Conservation (phyloP, 2,329 filamentous ascomycete genomes). For the Sphaceloma murrayae region DNA sequence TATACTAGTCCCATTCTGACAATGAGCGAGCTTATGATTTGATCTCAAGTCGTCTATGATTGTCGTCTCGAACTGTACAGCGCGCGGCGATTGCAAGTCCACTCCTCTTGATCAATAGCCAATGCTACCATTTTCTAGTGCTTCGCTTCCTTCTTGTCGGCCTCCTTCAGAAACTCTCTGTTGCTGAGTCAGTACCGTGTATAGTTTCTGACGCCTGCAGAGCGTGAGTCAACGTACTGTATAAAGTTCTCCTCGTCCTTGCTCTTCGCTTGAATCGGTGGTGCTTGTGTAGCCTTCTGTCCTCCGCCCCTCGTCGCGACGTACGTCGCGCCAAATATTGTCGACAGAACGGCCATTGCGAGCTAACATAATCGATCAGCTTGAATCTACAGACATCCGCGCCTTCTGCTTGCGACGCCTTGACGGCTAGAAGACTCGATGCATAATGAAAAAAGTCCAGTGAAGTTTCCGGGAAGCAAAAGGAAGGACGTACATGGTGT, state of each 20-base stretch:
- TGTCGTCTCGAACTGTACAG: not conserved
- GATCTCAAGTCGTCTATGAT: not conserved
- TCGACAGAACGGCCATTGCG: constrained; percentile 48
- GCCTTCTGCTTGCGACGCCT: too few relatives aligned
- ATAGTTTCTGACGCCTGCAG: not conserved
- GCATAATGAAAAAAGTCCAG: too few relatives aligned
- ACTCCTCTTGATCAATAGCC: too few relatives aligned
- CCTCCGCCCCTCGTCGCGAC: constrained; percentile 38
- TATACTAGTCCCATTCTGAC: not conserved
- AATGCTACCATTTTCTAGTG: constrained; percentile 22
- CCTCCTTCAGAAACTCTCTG: constrained; percentile 45
- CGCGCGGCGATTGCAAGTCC: too few relatives aligned
- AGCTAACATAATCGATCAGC: constrained; percentile 38
- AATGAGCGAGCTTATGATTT: not conserved
- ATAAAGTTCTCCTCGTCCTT: constrained; percentile 62
- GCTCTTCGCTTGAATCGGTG: constrained; percentile 54
- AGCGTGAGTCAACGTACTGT: constrained; percentile 45
- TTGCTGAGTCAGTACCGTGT: not conserved
- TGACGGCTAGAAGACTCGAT: too few relatives aligned
- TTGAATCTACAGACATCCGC: not conserved
- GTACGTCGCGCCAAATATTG: constrained; percentile 39
- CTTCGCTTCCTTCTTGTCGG: constrained; percentile 38
- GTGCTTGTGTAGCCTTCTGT: constrained; percentile 41
- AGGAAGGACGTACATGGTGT: constrained; percentile 39
- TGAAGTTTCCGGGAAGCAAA: constrained; percentile 8